Conservation (phyloP, 306 rosid species). For the Citrullus mucosospermus region DNA sequence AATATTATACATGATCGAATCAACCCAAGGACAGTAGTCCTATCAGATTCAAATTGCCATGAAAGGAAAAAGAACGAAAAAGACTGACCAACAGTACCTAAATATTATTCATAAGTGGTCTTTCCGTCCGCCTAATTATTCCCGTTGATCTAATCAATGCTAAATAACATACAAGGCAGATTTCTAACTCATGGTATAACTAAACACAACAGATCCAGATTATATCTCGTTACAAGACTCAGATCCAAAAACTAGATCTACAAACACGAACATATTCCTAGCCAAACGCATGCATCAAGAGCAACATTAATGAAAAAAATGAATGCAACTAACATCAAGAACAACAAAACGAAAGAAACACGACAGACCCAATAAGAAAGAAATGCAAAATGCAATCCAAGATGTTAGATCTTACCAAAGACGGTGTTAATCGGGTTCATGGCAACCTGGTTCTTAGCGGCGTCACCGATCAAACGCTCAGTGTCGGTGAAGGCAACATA, state of each 20-base stretch:
- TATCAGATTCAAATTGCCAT: not conserved
- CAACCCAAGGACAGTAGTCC: not conserved
- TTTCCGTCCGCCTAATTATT: too few species aligned
- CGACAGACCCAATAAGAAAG: not conserved
- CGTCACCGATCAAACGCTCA: slow-evolving; percentile 51
- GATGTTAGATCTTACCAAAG: slow-evolving; percentile 33
- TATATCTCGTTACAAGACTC: not conserved
- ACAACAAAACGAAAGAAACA: not conserved
- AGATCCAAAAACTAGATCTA: not conserved
- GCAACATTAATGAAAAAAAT: not conserved
- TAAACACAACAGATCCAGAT: not conserved
- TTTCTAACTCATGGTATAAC: not conserved
- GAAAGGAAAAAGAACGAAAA: not conserved
- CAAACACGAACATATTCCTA: too few species aligned
- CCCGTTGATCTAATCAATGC: not conserved
- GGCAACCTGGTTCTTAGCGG: slow-evolving; percentile 59
- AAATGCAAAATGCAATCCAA: not conserved
- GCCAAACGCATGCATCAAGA: not conserved
- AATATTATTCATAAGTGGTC: not conserved
- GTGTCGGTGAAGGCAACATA: slow-evolving; percentile 47
- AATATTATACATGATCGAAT: not conserved
- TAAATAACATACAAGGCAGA: not conserved
- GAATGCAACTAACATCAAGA: not conserved
- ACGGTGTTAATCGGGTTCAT: slow-evolving; percentile 56
- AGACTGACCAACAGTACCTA: not conserved